Percentiles rank a stretch among this genome's conserved stretches.
phyloP scores from a whole-genome alignment of 2,329 filamentous ascomycete genomes.

The Bretziella fagacearum region DNA sequence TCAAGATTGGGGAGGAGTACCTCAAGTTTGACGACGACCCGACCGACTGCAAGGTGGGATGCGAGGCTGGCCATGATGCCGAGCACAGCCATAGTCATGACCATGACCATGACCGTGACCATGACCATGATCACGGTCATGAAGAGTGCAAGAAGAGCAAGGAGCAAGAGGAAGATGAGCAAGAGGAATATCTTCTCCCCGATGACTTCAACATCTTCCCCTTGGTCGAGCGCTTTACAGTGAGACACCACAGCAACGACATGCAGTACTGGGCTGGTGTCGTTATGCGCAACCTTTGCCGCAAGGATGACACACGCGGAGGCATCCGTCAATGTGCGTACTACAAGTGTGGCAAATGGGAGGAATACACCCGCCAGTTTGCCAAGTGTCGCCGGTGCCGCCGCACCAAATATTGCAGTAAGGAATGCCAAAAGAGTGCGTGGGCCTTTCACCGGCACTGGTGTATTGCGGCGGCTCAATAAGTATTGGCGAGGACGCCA shows the following conservation, averaged over 20 bases:
- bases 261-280: constrained; percentile 99
- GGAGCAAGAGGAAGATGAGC: constrained; percentile 31
- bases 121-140: neutral
- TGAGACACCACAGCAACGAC: constrained; percentile 82
- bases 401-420: constrained; percentile 97
- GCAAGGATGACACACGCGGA: constrained; percentile 87
- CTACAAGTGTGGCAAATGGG: constrained; percentile 97
- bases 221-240: constrained; percentile 93
- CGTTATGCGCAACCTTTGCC: constrained; percentile 95
- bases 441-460: constrained; percentile 98
- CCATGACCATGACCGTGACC: neutral
- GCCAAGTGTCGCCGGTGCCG: constrained; percentile 94
- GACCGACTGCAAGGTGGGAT: neutral
- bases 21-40: constrained; percentile 55
- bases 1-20: constrained; percentile 79
- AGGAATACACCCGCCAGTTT: constrained; percentile 90
- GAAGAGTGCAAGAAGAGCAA: neutral
- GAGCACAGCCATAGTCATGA: neutral
- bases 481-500: too few species aligned
- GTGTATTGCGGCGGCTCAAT: constrained; percentile 63
- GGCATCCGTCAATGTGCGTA: constrained; percentile 96
- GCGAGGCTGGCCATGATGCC: constrained; percentile 1
- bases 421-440: constrained; percentile 97
- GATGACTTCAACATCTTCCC: constrained; percentile 98
- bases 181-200: constrained; percentile 76